Evolutionary conservation across 176 grass and related monocot genomes (phyloP), one percentile per base, ranked within the genome.

Genomic region (Aegilops sharonensis): DNA sequence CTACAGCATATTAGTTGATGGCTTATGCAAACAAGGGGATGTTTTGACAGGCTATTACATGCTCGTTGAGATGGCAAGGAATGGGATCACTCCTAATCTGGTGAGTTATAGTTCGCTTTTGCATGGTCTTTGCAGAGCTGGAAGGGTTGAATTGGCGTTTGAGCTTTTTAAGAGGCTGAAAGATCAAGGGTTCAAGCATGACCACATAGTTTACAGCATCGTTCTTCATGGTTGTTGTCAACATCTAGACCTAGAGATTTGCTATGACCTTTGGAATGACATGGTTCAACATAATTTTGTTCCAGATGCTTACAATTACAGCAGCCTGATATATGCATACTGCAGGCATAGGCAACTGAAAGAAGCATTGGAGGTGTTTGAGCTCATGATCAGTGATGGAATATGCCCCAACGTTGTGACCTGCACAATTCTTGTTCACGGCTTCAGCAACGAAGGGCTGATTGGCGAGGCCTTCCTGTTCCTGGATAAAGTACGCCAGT

Each of bases 1-100:
- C 86, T 93, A 93, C 48, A 91, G 86, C 45, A 93, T 91, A 39
- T 60, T 95, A n/a, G 78, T 95, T 79, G 86, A 91, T 83, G 84
- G 72, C 36, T 82, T 91, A 48, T 93, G 85, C 85, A 93, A 89
- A 72, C 83, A 89, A 81, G 81, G 69, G 13, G 78, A 91, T 84
- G 6, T 95, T 27, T 85, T 62, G 23, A 87, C 68, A 84, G 88
- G 61, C 12, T 80, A 62, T 31, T 18, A 75, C 50, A 25, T 95
- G 72, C 57, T 93, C 74, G 81, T 39, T 63, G 89, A 89, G 15
- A 95, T 95, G 94, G 34, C 42, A 82, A 89, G 88, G 13, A 88
- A 85, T 85, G 89, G 89, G 70, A 87, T 87, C 31, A 35, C 5
- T 57, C 94, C 89, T 86, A 93, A 68, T 82, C 68, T 71, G 6